These are phyloP conservation scores for Globisporangium okanoganense DNA, from an alignment of 352 stramenopile genomes.

Conservation along the genomic window DNA sequence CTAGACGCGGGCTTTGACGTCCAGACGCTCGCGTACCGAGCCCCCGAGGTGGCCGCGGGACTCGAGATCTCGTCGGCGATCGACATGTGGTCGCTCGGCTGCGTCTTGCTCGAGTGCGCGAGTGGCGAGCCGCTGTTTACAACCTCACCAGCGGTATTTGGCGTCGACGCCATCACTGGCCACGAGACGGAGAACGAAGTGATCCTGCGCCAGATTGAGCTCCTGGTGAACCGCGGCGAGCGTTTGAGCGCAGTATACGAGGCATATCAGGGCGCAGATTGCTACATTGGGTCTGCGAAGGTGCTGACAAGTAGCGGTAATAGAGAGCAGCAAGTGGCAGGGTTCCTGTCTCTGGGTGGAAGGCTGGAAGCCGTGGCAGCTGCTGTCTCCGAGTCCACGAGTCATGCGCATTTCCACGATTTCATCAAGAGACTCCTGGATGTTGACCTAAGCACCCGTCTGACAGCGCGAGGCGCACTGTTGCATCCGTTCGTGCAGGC, in stretches of 20 bases:
- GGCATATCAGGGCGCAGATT: conserved; percentile 16
- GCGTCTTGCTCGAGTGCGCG: conserved; percentile 60
- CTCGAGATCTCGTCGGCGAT: conserved; percentile 52
- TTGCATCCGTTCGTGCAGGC: conserved; percentile 68
- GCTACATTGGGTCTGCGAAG: conserved; percentile 2
- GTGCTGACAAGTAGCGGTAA: background rate
- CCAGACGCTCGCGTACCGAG: conserved; percentile 70
- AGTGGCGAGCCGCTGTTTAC: conserved; percentile 57
- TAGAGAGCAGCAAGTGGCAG: background rate
- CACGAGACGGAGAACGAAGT: conserved; percentile 26
- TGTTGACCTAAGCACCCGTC: conserved; percentile 35
- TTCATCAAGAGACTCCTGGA: conserved; percentile 56
- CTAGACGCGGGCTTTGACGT: conserved; percentile 49
- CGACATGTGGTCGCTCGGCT: conserved; percentile 81
- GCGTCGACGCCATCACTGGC: background rate
- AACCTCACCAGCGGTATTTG: conserved; percentile 2
- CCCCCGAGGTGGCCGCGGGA: conserved; percentile 63
- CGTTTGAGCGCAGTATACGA: conserved; percentile 19
- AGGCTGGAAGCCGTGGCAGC: conserved; percentile 32
- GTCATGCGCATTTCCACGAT: conserved; percentile 32
- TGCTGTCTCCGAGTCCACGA: conserved; percentile 10
- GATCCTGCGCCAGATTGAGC: conserved; percentile 45
- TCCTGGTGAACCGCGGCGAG: conserved; percentile 25
- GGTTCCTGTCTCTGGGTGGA: conserved; percentile 15
- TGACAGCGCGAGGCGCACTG: conserved; percentile 47